Evolutionary conservation across 2,329 filamentous ascomycete species (phyloP).

Genomic region (Malbranchea cinnamomea): DNA sequence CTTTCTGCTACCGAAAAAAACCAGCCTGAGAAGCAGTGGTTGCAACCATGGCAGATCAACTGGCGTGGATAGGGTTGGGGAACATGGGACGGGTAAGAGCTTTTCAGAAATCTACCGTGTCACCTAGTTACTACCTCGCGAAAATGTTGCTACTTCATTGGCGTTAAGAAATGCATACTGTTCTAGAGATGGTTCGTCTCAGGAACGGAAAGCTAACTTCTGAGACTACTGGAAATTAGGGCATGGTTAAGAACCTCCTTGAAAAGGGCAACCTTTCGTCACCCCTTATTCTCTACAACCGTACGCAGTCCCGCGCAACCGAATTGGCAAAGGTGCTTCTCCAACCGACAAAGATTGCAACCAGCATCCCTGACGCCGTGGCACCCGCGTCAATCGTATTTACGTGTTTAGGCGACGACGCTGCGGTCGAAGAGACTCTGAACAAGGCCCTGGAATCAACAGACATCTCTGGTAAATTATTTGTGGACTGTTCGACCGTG

Average conservation of each 20-base stretch:
- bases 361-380: conserved; percentile 51
- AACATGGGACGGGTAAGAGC: conserved; percentile 14
- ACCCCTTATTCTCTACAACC: conserved; percentile 68
- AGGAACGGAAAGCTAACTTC: not conserved
- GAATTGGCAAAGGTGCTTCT: conserved; percentile 49
- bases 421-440: conserved; percentile 51
- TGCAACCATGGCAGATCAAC: too few species aligned
- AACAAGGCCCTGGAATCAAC: conserved; percentile 37
- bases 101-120: not conserved
- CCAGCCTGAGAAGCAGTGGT: too few species aligned
- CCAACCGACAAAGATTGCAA: conserved; percentile 45
- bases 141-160: not conserved
- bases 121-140: not conserved
- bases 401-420: conserved; percentile 64
- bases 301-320: conserved; percentile 50
- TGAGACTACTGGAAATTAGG: conserved; percentile 31
- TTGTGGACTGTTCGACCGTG: conserved; percentile 78
- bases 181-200: not conserved
- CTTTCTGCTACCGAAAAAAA: too few species aligned
- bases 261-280: conserved; percentile 57
- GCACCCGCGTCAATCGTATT: conserved; percentile 63
- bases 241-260: conserved; percentile 72
- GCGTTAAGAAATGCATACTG: not conserved
- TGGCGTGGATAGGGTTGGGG: conserved; percentile 14
- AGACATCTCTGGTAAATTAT: conserved; percentile 54